Evolutionary conservation across 2,329 filamentous ascomycete genomes (phyloP), one percentile per base, ranked within the genome.

Genomic region (Periconia macrospinosa): DNA sequence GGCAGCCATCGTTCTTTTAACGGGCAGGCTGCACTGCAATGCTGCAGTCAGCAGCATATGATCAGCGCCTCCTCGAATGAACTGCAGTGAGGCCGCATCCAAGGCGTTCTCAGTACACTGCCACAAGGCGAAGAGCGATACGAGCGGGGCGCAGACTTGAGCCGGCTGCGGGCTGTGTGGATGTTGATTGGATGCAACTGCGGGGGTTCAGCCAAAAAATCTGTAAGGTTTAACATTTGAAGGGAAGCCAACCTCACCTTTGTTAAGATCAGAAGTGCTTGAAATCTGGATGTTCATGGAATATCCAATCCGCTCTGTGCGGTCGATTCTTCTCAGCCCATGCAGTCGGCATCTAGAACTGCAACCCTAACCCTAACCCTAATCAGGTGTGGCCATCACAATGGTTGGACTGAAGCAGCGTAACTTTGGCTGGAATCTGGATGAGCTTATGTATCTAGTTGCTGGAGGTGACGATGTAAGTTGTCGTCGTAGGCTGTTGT

Each of bases 1-100:
- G 17, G 53, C 48, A 40, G 45, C 37, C 58, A 60, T 57, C 11
- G 35, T 52, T 46, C 17, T 62, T 58, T 62, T 63, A 56, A 57
- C 55, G 49, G 57, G 44, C 49, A 65, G 57, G 60, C 61, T 62
- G 57, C 61, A 63, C 51, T 51, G 57, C 61, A 63, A 49, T 51
- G 56, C 56, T 42, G 49, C 30, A 43, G 47, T 50, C 43, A 15
- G 18, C 17, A 23, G 19, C 2, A 20, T 10, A 19, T 3, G 33
- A 37, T 37, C 9, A 20, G 19, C 42, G 8, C 3, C 8, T 3
- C 23, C 3, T 27, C 23, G 42, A 50, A 52, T 53, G 52, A 54
- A 47, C 30, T 49, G 48, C 45, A 55, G 30, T 19, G 30, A 35
- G 47, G 49, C 43, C 48, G 37, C 30, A 19, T 13, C 43, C 41